Percentiles rank a stretch among this genome's conserved stretches.
Evolutionary conservation across 2,329 filamentous ascomycete species (phyloP).

Genomic region (Gremmenia infestans): DNA sequence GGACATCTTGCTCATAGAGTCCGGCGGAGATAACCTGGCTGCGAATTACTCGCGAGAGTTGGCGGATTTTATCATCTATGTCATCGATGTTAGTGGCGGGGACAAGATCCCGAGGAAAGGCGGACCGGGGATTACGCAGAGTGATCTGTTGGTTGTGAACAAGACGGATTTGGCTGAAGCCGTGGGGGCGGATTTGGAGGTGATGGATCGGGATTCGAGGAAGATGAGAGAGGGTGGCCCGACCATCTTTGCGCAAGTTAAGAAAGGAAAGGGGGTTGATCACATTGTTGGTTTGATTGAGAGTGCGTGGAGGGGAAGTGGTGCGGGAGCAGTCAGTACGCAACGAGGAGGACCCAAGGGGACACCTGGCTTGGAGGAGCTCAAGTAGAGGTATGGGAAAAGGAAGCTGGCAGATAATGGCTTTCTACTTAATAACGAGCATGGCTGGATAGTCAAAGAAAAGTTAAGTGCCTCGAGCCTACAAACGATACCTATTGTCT

Average conservation of each 20-base stretch:
- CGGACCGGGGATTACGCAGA: slow-evolving; percentile 94
- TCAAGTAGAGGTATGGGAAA: slow-evolving; percentile 28
- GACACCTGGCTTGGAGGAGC: slow-evolving; percentile 49
- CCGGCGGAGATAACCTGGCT: slow-evolving; percentile 91
- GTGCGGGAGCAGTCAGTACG: slow-evolving; percentile 60
- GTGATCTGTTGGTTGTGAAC: slow-evolving; percentile 88
- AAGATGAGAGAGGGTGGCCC: slow-evolving; percentile 96
- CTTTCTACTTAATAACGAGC: no score
- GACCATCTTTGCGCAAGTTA: slow-evolving; percentile 96
- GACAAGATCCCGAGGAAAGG: slow-evolving; percentile 97
- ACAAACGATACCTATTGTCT: no score
- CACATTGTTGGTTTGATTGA: slow-evolving; percentile 84
- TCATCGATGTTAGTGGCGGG: slow-evolving; percentile 93
- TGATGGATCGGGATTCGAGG: slow-evolving; percentile 92
- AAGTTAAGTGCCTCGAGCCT: no score
- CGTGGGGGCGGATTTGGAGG: slow-evolving; percentile 80
- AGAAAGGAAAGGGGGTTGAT: slow-evolving; percentile 78
- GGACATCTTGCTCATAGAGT: slow-evolving; percentile 89
- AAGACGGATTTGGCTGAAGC: slow-evolving; percentile 93
- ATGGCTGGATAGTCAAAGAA: no score
- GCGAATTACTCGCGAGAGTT: slow-evolving; percentile 95
- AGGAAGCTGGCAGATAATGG: no score
- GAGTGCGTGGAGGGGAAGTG: slow-evolving; percentile 89
- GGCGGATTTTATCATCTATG: slow-evolving; percentile 97
- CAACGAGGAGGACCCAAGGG: slow-evolving; percentile 51